phyloP scores from a whole-genome alignment of 768 basidiomycete species.

The Calocera viscosa region DNA sequence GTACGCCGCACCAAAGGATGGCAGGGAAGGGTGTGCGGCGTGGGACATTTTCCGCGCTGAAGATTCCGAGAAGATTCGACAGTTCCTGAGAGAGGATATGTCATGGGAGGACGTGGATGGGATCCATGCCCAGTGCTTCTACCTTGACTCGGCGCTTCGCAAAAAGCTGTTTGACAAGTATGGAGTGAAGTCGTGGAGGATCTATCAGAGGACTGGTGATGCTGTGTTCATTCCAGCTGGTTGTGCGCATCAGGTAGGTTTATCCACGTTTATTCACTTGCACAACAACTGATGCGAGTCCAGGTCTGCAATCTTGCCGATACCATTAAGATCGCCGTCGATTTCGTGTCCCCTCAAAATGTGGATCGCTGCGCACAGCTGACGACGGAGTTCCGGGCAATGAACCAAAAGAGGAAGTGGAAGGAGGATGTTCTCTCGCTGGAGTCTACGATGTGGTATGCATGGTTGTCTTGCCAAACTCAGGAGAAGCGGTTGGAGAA shows the following conservation, averaged over 20 bases:
- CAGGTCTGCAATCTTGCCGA: constrained; percentile 89
- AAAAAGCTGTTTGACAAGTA: constrained; percentile 51
- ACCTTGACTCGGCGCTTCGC: constrained; percentile 58
- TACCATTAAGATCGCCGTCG: constrained; percentile 88
- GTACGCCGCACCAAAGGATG: constrained; percentile 40
- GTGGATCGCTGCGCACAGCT: constrained; percentile 72
- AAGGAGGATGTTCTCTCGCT: constrained; percentile 89
- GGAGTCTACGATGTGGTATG: constrained; percentile 87
- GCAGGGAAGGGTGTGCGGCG: constrained; percentile 58
- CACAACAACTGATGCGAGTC: background rate
- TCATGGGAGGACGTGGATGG: constrained; percentile 46
- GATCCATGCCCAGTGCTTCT: constrained; percentile 82
- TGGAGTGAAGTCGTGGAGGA: constrained; percentile 64
- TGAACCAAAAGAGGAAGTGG: constrained; percentile 81
- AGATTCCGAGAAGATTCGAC: constrained; percentile 65
- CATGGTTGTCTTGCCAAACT: constrained; percentile 56
- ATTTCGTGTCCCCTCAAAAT: constrained; percentile 92
- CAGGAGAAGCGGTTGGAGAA: background rate
- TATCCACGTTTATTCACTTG: background rate
- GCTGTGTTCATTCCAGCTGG: constrained; percentile 94
- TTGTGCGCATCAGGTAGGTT: constrained; percentile 74
- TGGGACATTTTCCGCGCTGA: constrained; percentile 85
- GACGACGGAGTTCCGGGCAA: constrained; percentile 77
- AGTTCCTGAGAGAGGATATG: constrained; percentile 57
- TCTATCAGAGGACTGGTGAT: constrained; percentile 85